A percentile compares a stretch with the other conserved stretches of the same genome.
These are phyloP conservation scores for Aspergillus eucalypticola DNA, from an alignment of 2,329 filamentous ascomycete genomes.

Conservation along the genomic window DNA sequence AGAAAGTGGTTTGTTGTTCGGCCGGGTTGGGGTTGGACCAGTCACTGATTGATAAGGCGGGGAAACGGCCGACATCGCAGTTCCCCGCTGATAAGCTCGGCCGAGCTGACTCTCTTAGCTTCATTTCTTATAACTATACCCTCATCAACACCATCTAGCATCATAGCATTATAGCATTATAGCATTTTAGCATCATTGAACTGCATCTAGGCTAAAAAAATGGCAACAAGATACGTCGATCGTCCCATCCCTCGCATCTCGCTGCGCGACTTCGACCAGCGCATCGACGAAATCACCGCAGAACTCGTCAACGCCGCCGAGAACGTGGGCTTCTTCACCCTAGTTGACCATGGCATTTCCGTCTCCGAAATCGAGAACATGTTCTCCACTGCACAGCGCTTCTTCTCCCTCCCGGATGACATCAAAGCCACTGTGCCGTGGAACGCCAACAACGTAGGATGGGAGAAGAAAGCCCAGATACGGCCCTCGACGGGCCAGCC, in stretches of 20 bases:
- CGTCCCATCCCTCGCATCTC: conserved; percentile 56
- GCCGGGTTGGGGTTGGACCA: conserved; percentile 6
- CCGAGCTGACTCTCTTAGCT: conserved; percentile 3
- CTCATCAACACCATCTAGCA: neutral
- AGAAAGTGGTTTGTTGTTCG: neutral
- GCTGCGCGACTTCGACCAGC: conserved; percentile 53
- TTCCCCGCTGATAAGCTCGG: conserved; percentile 7
- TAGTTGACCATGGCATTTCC: conserved; percentile 58
- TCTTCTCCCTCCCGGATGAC: conserved; percentile 56
- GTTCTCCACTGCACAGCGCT: conserved; percentile 53
- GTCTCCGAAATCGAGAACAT: conserved; percentile 52
- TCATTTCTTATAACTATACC: neutral
- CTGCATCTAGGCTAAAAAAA: neutral
- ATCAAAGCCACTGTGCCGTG: conserved; percentile 58
- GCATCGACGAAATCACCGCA: conserved; percentile 56
- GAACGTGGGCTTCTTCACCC: conserved; percentile 61
- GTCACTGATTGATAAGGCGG: neutral
- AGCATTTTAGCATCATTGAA: neutral
- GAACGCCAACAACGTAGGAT: conserved; percentile 58
- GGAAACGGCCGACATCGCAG: conserved; percentile 1
- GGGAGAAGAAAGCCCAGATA: conserved; percentile 61
- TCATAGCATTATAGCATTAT: no score
- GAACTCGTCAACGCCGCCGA: conserved; percentile 58
- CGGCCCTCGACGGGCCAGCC: conserved; percentile 60
- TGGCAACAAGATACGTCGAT: conserved; percentile 42